A percentile compares a stretch with the other conserved stretches of the same genome.
phyloP scores from a whole-genome alignment of 2,329 filamentous ascomycete genomes.

The Diaporthe caulivora region DNA sequence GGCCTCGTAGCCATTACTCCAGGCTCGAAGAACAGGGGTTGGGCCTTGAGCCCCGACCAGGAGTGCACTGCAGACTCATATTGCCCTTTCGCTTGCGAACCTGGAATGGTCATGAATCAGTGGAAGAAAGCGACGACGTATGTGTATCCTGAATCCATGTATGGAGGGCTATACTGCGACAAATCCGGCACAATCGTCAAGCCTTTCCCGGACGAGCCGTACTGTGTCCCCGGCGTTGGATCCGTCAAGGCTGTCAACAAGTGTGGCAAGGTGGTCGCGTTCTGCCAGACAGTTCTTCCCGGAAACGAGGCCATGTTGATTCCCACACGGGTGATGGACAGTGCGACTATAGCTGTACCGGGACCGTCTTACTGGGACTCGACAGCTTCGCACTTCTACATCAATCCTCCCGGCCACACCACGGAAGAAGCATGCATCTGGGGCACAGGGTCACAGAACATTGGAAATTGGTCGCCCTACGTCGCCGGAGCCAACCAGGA shows the following conservation, averaged over 20 bases:
- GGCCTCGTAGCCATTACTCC: conserved; percentile 79
- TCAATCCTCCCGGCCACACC: conserved; percentile 78
- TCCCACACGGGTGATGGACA: conserved; percentile 74
- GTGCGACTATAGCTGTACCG: conserved; percentile 76
- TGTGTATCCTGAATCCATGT: conserved; percentile 78
- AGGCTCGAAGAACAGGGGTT: conserved; percentile 74
- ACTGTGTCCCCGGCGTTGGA: conserved; percentile 78
- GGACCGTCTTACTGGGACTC: conserved; percentile 76
- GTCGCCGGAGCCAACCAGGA: conserved; percentile 82
- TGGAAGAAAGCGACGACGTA: conserved; percentile 82
- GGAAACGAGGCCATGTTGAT: conserved; percentile 88
- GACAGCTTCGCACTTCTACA: conserved; percentile 84
- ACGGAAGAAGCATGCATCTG: conserved; percentile 76
- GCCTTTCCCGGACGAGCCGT: conserved; percentile 75
- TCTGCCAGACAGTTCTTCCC: conserved; percentile 84
- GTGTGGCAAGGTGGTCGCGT: conserved; percentile 71
- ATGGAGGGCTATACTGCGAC: conserved; percentile 81
- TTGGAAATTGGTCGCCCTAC: conserved; percentile 83
- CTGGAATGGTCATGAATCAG: conserved; percentile 82
- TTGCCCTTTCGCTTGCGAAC: conserved; percentile 82
- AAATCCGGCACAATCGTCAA: conserved; percentile 74
- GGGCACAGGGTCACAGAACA: conserved; percentile 72
- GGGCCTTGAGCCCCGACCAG: conserved; percentile 84
- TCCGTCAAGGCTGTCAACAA: conserved; percentile 76
- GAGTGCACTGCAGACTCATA: conserved; percentile 75